Evolutionary conservation across 495 filamentous ascomycete species (phyloP).

Genomic region (Apodospora peruviana): DNA sequence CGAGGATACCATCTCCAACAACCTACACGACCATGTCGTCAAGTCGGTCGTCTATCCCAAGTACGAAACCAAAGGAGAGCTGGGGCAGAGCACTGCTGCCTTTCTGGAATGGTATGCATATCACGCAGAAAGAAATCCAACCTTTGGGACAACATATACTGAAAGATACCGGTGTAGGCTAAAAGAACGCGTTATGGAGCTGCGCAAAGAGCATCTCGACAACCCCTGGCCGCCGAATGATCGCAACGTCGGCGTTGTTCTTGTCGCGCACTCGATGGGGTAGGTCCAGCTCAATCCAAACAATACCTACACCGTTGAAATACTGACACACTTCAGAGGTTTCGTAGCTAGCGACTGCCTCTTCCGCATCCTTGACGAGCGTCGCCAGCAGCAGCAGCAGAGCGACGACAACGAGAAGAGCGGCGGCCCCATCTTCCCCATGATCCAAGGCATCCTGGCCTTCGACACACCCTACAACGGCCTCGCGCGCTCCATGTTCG

Average conservation of each 20-base stretch:
- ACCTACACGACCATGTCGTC: slow-evolving; percentile 67
- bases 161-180: slow-evolving; percentile 51
- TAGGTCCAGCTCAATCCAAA: slow-evolving; percentile 9
- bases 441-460: slow-evolving; percentile 76
- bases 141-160: not conserved
- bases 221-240: slow-evolving; percentile 83
- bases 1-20: slow-evolving; percentile 57
- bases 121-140: not conserved
- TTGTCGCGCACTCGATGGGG: slow-evolving; percentile 94
- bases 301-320: too few relatives aligned
- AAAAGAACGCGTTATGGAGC: slow-evolving; percentile 81
- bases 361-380: slow-evolving; percentile 47
- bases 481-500: slow-evolving; percentile 81
- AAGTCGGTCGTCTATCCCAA: slow-evolving; percentile 73
- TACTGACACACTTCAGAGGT: slow-evolving; percentile 38
- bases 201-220: slow-evolving; percentile 64
- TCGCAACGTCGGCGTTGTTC: slow-evolving; percentile 72
- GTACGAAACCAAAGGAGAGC: slow-evolving; percentile 85
- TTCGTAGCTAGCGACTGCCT: slow-evolving; percentile 87
- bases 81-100: slow-evolving; percentile 64
- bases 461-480: slow-evolving; percentile 95
- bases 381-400: too few relatives aligned
- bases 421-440: slow-evolving; percentile 51
- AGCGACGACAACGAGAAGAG: slow-evolving; percentile 4
- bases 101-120: slow-evolving; percentile 74